Evolutionary conservation across 2,329 filamentous ascomycete species (phyloP).

Genomic region (Esteya vermicola): DNA sequence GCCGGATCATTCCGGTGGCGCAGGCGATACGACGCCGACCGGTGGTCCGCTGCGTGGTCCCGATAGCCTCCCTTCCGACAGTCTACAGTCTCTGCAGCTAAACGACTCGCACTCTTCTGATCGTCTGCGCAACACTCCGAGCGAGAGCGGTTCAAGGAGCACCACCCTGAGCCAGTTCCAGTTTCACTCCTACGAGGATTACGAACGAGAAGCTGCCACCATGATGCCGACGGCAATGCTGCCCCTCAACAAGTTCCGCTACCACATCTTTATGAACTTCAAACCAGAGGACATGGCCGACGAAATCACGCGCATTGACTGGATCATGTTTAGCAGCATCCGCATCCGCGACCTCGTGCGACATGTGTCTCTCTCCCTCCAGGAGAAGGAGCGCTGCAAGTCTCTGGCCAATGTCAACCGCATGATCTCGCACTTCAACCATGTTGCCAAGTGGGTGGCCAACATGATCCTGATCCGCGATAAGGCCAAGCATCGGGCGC

Average conservation of each 20-base stretch:
- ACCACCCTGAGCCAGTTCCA: slow-evolving; percentile 23
- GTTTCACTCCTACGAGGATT: slow-evolving; percentile 59
- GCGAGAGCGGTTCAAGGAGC: slow-evolving; percentile 1
- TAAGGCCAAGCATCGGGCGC: slow-evolving; percentile 87
- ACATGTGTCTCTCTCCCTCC: slow-evolving; percentile 63
- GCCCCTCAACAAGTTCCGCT: slow-evolving; percentile 70
- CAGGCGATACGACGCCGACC: slow-evolving; percentile 5
- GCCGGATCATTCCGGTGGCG: background rate
- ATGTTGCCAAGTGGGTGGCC: slow-evolving; percentile 67
- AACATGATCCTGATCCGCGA: slow-evolving; percentile 80
- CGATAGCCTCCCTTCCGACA: slow-evolving; percentile 19
- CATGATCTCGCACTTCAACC: slow-evolving; percentile 89
- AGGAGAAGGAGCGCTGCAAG: slow-evolving; percentile 60
- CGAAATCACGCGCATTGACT: slow-evolving; percentile 90
- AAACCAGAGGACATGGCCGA: slow-evolving; percentile 74
- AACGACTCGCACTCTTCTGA: slow-evolving; percentile 27
- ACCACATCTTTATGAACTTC: slow-evolving; percentile 79
- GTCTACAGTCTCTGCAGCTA: slow-evolving; percentile 33
- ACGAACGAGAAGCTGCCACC: slow-evolving; percentile 61
- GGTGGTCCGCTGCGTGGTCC: slow-evolving; percentile 7
- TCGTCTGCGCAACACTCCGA: slow-evolving; percentile 24
- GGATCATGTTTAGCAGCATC: slow-evolving; percentile 95
- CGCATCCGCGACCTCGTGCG: slow-evolving; percentile 84
- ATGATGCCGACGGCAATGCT: slow-evolving; percentile 57
- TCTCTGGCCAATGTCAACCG: slow-evolving; percentile 78